phyloP scores from a whole-genome alignment of 345 rosid genomes.

The Limnanthes douglasii region DNA sequence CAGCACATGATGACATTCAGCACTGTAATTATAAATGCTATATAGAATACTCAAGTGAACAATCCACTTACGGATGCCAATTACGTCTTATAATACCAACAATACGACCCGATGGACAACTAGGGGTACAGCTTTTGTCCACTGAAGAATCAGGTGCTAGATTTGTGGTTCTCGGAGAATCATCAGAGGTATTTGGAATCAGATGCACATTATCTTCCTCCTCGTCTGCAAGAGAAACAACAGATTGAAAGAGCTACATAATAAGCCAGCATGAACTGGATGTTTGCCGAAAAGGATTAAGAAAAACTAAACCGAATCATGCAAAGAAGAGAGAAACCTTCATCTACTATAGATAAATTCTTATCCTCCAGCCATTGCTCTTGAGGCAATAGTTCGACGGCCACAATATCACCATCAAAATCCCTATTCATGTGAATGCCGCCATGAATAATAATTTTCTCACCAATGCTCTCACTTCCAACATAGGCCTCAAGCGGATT shows the following conservation, averaged over 20 bases:
- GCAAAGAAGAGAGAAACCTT: slow-evolving; percentile 31
- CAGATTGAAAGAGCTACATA: no score
- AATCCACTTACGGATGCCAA: slow-evolving; percentile 82
- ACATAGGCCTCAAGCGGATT: slow-evolving; percentile 97
- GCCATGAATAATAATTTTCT: slow-evolving; percentile 81
- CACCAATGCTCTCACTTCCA: slow-evolving; percentile 98
- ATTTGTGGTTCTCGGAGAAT: slow-evolving; percentile 75
- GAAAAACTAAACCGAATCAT: not conserved
- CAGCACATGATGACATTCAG: no score
- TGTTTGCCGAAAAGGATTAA: not conserved
- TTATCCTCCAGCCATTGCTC: slow-evolving; percentile 89
- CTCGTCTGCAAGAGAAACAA: no score
- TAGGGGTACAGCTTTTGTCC: slow-evolving; percentile 20
- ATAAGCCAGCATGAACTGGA: no score
- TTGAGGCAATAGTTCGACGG: slow-evolving; percentile 74
- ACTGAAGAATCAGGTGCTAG: slow-evolving; percentile 20
- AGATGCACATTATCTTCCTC: slow-evolving; percentile 71
- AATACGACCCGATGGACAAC: slow-evolving; percentile 72
- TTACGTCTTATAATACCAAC: slow-evolving; percentile 91
- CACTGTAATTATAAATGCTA: no score
- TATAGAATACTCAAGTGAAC: no score
- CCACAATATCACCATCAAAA: slow-evolving; percentile 93
- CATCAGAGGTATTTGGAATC: slow-evolving; percentile 85
- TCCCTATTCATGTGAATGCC: slow-evolving; percentile 94
- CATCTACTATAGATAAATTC: slow-evolving; percentile 60